phyloP scores from a whole-genome alignment of 176 grass and related monocot species.

The Lolium perenne region DNA sequence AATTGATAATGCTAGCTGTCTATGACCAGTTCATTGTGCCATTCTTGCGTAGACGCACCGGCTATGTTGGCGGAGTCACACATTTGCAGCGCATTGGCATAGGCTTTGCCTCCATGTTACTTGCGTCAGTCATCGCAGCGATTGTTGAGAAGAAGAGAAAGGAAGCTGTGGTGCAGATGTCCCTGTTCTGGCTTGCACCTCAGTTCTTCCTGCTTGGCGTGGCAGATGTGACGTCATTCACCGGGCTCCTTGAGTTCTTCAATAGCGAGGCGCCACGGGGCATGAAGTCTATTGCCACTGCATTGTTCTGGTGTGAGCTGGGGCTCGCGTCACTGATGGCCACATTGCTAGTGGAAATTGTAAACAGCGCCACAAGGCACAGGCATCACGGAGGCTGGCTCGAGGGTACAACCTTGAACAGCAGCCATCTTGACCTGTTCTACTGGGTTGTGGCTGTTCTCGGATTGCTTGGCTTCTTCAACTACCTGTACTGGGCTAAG shows the following conservation, averaged over 20 bases:
- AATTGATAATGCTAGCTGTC: constrained; percentile 64
- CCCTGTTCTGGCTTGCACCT: constrained; percentile 67
- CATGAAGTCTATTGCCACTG: constrained; percentile 69
- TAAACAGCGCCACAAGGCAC: constrained; percentile 55
- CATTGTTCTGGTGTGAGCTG: constrained; percentile 66
- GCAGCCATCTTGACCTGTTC: constrained; percentile 64
- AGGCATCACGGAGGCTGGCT: constrained; percentile 62
- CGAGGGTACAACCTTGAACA: constrained; percentile 61
- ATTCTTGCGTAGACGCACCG: constrained; percentile 51
- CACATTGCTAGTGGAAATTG: constrained; percentile 49
- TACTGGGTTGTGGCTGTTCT: constrained; percentile 56
- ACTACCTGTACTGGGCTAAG: constrained; percentile 69
- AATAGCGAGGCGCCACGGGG: constrained; percentile 55
- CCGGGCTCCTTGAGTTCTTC: constrained; percentile 80
- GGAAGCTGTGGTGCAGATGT: constrained; percentile 31
- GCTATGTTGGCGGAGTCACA: constrained; percentile 67
- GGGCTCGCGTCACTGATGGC: constrained; percentile 57
- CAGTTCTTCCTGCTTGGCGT: constrained; percentile 76
- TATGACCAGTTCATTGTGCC: constrained; percentile 76
- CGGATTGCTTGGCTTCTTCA: constrained; percentile 58
- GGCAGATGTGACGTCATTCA: constrained; percentile 67
- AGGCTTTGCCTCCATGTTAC: constrained; percentile 45
- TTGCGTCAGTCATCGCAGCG: constrained; percentile 58
- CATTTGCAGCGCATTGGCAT: constrained; percentile 75
- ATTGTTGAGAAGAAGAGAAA: constrained; percentile 58